These are phyloP conservation scores for Rhizopogon rudus DNA, from an alignment of 768 basidiomycete species.

Conservation along the genomic window DNA sequence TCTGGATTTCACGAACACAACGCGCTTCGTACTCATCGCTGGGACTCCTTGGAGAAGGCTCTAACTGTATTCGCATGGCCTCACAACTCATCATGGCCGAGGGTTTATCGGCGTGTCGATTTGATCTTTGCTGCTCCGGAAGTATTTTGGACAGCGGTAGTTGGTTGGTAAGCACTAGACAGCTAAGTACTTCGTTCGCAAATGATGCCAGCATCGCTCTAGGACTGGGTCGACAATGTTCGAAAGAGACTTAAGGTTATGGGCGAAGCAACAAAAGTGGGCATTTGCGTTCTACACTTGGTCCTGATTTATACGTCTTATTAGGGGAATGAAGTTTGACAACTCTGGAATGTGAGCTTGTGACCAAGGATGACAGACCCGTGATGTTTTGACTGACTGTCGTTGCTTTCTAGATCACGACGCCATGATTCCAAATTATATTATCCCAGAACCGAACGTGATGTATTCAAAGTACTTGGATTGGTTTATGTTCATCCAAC, in stretches of 20 bases:
- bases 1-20: conserved; percentile 56
- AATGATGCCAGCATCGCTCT: neutral
- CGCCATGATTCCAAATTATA: conserved; percentile 58
- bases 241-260: conserved; percentile 74
- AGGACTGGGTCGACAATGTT: conserved; percentile 92
- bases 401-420: conserved; percentile 40
- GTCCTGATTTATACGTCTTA: conserved; percentile 1
- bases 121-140: conserved; percentile 75
- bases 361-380: neutral
- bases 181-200: neutral
- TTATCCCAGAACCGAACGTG: conserved; percentile 59
- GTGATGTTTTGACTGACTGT: neutral
- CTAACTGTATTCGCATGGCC: conserved; percentile 77
- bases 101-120: conserved; percentile 68
- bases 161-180: conserved; percentile 64
- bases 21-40: conserved; percentile 51
- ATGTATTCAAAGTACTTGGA: conserved; percentile 68
- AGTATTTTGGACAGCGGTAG: conserved; percentile 83
- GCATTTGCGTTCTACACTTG: conserved; percentile 2
- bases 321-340: conserved; percentile 79
- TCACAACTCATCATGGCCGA: conserved; percentile 24
- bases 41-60: conserved; percentile 82
- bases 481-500: conserved; percentile 68
- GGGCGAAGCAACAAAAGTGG: conserved; percentile 61
- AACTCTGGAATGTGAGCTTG: conserved; percentile 68